Evolutionary conservation across 257 asterid genomes (phyloP).

Genomic region (Plectranthus barbatus): DNA sequence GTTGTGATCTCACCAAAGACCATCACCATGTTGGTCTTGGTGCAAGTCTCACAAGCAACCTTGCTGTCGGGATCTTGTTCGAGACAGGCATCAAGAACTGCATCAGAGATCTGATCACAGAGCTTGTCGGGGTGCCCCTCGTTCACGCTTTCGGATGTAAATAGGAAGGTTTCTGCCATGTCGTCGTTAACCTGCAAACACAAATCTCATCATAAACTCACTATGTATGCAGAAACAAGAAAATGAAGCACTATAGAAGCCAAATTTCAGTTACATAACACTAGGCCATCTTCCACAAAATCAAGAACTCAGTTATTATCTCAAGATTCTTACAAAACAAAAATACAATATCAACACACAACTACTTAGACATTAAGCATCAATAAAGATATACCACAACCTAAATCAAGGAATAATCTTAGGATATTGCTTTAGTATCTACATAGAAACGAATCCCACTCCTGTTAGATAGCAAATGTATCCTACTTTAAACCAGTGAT

Average conservation of each 20-base stretch:
- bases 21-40: conserved; percentile 37
- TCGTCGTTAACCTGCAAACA: conserved; percentile 5
- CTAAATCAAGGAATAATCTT: background rate
- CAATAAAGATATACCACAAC: background rate
- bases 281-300: background rate
- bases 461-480: conserved; percentile 1
- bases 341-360: background rate
- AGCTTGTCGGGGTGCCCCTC: conserved; percentile 49
- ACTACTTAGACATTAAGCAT: background rate
- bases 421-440: background rate
- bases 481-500: background rate
- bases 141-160: conserved; percentile 36
- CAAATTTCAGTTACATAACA: no score
- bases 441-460: background rate
- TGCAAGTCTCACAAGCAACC: conserved; percentile 38
- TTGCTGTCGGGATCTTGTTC: conserved; percentile 42
- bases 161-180: conserved; percentile 31
- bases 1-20: conserved; percentile 39
- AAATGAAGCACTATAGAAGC: background rate
- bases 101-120: conserved; percentile 38
- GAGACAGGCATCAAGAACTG: conserved; percentile 33
- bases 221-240: background rate
- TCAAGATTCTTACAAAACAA: background rate
- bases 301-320: background rate
- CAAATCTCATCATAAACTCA: background rate